Conservation (phyloP, 1,284 basidiomycete genomes). For the Ustilago crameri region DNA sequence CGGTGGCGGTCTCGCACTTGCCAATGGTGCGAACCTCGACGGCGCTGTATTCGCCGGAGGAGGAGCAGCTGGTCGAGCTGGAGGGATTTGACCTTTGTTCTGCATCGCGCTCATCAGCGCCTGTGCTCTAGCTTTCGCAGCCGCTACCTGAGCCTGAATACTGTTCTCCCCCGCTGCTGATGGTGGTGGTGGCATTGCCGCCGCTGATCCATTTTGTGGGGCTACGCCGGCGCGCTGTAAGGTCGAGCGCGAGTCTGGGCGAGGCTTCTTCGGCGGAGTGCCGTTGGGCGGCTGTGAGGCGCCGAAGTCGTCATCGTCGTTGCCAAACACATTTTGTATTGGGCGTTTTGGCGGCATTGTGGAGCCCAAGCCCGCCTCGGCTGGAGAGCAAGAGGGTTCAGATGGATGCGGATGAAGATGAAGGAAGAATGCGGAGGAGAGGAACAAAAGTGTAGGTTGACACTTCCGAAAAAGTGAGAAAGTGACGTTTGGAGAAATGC, state of each 20-base stretch:
- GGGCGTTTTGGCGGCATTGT: constrained; percentile 49
- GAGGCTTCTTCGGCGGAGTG: constrained; percentile 38
- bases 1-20: neutral
- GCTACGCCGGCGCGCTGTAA: constrained; percentile 14
- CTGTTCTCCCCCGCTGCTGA: constrained; percentile 11
- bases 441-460: constrained; percentile 2
- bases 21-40: constrained; percentile 8
- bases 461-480: no score
- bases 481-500: no score
- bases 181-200: constrained; percentile 7
- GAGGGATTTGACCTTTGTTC: constrained; percentile 10
- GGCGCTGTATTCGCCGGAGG: neutral
- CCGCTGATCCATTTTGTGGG: constrained; percentile 1
- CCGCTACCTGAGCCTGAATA: constrained; percentile 54
- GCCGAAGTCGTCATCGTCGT: constrained; percentile 34
- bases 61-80: constrained; percentile 1
- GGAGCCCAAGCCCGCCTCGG: neutral
- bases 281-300: constrained; percentile 8
- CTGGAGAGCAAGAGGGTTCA: neutral
- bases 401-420: neutral
- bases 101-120: constrained; percentile 45
- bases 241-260: constrained; percentile 7
- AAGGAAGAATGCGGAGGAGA: neutral
- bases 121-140: constrained; percentile 48
- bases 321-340: constrained; percentile 41